Percentiles rank a stretch among this genome's conserved stretches.
Evolutionary conservation across 768 basidiomycete species (phyloP).

Genomic region (Xerocomellus intermedius): DNA sequence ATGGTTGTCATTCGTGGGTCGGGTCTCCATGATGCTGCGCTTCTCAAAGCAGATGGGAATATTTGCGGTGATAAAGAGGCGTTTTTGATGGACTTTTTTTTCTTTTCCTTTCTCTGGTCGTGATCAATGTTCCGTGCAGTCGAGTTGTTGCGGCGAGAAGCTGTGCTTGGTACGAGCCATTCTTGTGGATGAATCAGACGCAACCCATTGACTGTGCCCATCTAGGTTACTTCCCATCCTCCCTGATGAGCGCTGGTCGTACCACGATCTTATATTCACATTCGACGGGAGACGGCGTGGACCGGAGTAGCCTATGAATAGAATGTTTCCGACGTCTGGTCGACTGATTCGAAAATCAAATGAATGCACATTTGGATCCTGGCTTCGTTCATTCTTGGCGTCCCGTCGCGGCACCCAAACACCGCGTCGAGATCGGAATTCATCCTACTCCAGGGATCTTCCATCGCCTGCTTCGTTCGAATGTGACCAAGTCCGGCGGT

Average conservation of each 20-base stretch:
- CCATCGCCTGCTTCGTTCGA: background rate
- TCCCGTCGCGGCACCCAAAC: background rate
- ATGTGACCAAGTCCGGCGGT: background rate
- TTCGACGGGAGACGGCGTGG: background rate
- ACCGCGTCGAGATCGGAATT: background rate
- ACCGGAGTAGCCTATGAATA: constrained; percentile 12
- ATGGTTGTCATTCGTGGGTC: constrained; percentile 14
- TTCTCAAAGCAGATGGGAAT: constrained; percentile 6
- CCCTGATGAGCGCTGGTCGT: background rate
- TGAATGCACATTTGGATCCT: background rate
- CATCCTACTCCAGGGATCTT: background rate
- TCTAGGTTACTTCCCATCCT: constrained; percentile 4
- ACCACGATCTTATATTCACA: background rate
- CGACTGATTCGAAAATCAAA: background rate
- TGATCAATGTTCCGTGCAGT: background rate
- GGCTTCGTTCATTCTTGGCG: background rate
- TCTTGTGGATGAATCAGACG: background rate
- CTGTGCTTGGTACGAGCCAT: constrained; percentile 15
- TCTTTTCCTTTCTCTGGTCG: constrained; percentile 1
- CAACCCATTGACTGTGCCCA: constrained; percentile 1
- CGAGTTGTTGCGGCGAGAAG: background rate
- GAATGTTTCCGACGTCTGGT: constrained; percentile 1
- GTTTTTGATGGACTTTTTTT: constrained; percentile 5
- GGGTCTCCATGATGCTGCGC: background rate
- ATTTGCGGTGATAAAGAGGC: constrained; percentile 3